A percentile compares a stretch with the other conserved stretches of the same genome.
These are phyloP conservation scores for Bretziella fagacearum DNA, from an alignment of 2,329 filamentous ascomycete genomes.

Conservation along the genomic window DNA sequence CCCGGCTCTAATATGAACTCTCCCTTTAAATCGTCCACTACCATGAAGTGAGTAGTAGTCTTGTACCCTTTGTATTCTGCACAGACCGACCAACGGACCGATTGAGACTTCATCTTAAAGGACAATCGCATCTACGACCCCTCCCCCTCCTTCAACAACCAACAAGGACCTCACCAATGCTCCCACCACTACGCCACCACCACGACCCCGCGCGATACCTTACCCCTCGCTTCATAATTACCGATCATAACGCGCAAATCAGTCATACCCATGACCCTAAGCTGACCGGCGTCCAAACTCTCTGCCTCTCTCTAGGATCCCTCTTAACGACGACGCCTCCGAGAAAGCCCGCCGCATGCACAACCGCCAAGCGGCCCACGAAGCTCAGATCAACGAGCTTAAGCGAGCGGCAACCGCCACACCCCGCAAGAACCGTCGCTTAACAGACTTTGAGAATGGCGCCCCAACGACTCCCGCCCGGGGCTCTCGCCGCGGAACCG, in stretches of 20 bases:
- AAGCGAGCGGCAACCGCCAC: constrained; percentile 58
- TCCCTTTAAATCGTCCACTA: constrained; percentile 34
- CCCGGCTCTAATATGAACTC: constrained; percentile 25
- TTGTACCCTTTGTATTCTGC: background rate
- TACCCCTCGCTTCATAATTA: background rate
- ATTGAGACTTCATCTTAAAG: no score
- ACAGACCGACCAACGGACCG: no score
- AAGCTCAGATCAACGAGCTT: constrained; percentile 82
- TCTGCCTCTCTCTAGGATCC: constrained; percentile 34
- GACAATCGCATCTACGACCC: no score
- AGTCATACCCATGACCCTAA: background rate
- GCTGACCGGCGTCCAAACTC: background rate
- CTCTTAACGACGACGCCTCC: constrained; percentile 84
- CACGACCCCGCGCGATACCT: background rate
- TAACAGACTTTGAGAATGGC: constrained; percentile 39
- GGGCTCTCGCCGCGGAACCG: constrained; percentile 22
- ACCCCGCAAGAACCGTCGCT: constrained; percentile 44
- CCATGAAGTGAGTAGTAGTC: constrained; percentile 33
- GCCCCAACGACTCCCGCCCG: constrained; percentile 39
- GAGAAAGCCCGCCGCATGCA: constrained; percentile 82
- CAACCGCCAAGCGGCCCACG: constrained; percentile 73
- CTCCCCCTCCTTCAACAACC: background rate
- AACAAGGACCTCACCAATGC: background rate
- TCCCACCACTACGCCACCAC: background rate
- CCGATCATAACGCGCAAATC: background rate